Evolutionary conservation across 768 basidiomycete species (phyloP), one percentile per base, ranked within the genome.

Genomic region (Candolleomyces aberdarensis): DNA sequence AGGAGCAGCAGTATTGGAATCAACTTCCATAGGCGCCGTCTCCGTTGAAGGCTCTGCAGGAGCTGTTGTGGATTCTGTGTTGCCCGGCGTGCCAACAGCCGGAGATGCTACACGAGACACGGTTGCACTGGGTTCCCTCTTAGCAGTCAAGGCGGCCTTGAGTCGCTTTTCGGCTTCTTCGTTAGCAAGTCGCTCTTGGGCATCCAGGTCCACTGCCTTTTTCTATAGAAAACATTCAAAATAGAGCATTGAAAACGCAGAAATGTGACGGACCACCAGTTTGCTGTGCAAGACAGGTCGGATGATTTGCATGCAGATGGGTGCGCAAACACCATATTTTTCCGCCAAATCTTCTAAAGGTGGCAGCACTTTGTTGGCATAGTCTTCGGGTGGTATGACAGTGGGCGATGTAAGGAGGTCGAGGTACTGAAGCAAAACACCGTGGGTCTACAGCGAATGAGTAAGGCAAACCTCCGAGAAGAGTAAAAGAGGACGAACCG

Each of bases 301-400:
- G 43, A 93, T 83, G 60, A 98, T 89, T 70, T 96, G 94, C 92
- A 98, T 97, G 57, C 94, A 93, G 59, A 97, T 88, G 13, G 91
- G 85, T 41, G 91, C 85, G 61, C 87, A 85, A 49, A 99, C 85
- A 7, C 89, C 91, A 72, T 90, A 98, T 43, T 81, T 79, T 56
- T 83, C 78, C 56, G 87, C 87, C 9, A 98, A 81, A 31, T 92
- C 89, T 1, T 76, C 74, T 10, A 97, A 76, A 17, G 91, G 76
- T 5, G 96, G 96, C 6, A 96, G 75, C 22, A 93, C 78, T 66
- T 83, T 85, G 47, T 81, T 81, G 17, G 87, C 84, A 67, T 95
- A 96, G 58, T 92, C 89, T 59, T 87, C 80, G 0, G 88, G 75
- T 15, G 83, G 69, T 20, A 96, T 75, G 11, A 90, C 85, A 19